Evolutionary conservation across 805 yeast species (phyloP), one percentile per base, ranked within the genome.

Genomic region (Soucietia sequanensis): DNA sequence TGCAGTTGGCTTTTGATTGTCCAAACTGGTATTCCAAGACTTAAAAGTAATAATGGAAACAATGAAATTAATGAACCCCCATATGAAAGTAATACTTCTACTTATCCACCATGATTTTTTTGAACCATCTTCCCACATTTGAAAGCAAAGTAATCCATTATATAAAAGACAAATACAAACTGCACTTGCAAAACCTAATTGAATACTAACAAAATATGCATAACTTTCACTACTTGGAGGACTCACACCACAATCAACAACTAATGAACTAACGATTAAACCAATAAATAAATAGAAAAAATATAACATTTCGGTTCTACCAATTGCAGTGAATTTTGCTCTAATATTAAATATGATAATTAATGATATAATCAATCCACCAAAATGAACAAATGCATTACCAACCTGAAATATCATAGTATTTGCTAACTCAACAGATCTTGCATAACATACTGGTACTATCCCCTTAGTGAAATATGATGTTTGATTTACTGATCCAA

Each of bases 61-160:
- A 18, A 87, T 56, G 52, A 84, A 90, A 39, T 83, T 78, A 18
- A 81, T 58, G 1, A 71, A 65, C 49, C 87, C 89, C 52, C 86
- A 79, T 1, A 64, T 46, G 1, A 69, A 32, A n/a, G 87, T 68
- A 1, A 76, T 46, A 3, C 70, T 32, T 39, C 87, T 68, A 27
- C 84, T 58, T 3, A 69, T 52, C 56, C 77, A 61, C 69, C 86
- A 72, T 1, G 95, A 80, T 38, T 54, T 66, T 12, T 58, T 52
- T 1, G 96, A 83, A 13, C 97, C 97, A 58, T 91, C 99, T 58
- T 90, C 97, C 95, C 96, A 93, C 23, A 90, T 62, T 58, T 89
- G 93, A 58, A 88, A 88, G 13, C 91, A 90, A 13, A 89, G 60
- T 4, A 93, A 54, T 4, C 97, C 96, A 41, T 83, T 81, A 34